A percentile compares a stretch with the other conserved stretches of the same genome.
Evolutionary conservation across 345 rosid species (phyloP).

Genomic region (Eucalyptus shirleyi): DNA sequence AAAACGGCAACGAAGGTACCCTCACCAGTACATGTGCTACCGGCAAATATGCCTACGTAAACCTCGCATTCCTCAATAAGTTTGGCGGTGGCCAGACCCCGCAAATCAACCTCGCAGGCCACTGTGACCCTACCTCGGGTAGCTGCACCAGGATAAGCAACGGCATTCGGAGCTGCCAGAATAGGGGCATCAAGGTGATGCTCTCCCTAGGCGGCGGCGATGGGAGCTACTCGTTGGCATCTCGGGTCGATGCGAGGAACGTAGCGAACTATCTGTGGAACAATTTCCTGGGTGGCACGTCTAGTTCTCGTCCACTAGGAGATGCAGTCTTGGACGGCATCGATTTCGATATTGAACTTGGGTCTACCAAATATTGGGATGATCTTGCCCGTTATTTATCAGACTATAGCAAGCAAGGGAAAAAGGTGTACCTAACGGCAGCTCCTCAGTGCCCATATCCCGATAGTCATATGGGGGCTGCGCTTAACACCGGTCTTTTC

Average conservation of each 20-base stretch:
- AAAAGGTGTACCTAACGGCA: conserved; percentile 40
- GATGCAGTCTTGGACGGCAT: conserved; percentile 40
- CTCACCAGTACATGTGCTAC: conserved; percentile 34
- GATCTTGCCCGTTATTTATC: conserved; percentile 25
- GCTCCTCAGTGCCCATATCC: conserved; percentile 63
- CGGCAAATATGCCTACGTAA: conserved; percentile 25
- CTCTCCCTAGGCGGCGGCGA: conserved; percentile 42
- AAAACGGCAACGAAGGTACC: conserved; percentile 49
- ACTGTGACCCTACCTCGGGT: conserved; percentile 29
- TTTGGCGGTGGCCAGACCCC: conserved; percentile 45
- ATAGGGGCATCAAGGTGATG: conserved; percentile 35
- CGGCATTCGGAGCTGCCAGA: conserved; percentile 26
- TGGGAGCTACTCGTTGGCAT: conserved; percentile 25
- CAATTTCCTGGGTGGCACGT: conserved; percentile 1
- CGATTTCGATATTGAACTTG: conserved; percentile 40
- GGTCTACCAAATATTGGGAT: conserved; percentile 23
- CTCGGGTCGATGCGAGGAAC: conserved; percentile 20
- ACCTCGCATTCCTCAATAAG: conserved; percentile 39
- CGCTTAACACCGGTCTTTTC: conserved; percentile 35
- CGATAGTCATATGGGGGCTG: conserved; percentile 27
- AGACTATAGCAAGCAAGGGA: conserved; percentile 6
- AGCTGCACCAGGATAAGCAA: conserved; percentile 16
- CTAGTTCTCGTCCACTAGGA: conserved; percentile 27
- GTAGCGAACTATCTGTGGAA: conserved; percentile 4
- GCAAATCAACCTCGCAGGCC: conserved; percentile 42